Conservation (phyloP, 2,329 filamentous ascomycete species). For the Pyrenophora teres region DNA sequence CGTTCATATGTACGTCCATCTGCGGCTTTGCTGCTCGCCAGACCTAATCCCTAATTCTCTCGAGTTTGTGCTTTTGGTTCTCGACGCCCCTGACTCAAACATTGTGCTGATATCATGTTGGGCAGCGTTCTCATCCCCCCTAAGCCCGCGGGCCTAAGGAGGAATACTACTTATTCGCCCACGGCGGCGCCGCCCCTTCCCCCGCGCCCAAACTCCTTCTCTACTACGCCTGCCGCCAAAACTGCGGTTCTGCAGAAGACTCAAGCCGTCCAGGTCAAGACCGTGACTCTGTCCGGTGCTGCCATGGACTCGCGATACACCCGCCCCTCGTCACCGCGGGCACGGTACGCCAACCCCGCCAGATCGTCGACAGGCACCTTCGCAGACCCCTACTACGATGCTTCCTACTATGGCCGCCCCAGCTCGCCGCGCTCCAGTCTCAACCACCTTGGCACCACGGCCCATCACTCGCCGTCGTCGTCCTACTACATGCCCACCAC, state of each 20-base stretch:
- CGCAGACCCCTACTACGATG: constrained; percentile 40
- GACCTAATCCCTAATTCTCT: constrained; percentile 25
- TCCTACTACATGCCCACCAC: constrained; percentile 31
- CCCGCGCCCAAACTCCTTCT: constrained; percentile 31
- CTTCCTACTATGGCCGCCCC: constrained; percentile 37
- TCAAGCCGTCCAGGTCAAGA: constrained; percentile 28
- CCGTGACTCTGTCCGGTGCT: constrained; percentile 25
- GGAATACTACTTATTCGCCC: constrained; percentile 27
- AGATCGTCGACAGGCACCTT: constrained; percentile 47
- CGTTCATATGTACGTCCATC: constrained; percentile 43
- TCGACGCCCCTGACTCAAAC: constrained; percentile 7
- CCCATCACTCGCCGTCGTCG: constrained; percentile 31
- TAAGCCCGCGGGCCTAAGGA: constrained; percentile 22
- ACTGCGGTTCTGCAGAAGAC: constrained; percentile 22
- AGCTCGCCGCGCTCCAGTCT: constrained; percentile 43
- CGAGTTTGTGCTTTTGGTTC: constrained; percentile 17
- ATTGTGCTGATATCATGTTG: constrained; percentile 39
- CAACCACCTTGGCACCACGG: constrained; percentile 31
- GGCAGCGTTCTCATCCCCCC: constrained; percentile 41
- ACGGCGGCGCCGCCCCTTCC: constrained; percentile 29
- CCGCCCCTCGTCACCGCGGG: constrained; percentile 43
- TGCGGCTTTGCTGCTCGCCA: constrained; percentile 32
- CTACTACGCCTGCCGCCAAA: constrained; percentile 26
- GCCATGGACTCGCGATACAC: constrained; percentile 44
- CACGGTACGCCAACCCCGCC: constrained; percentile 38